Conservation (phyloP, 148 eudicot genomes). For the Silene conica region DNA sequence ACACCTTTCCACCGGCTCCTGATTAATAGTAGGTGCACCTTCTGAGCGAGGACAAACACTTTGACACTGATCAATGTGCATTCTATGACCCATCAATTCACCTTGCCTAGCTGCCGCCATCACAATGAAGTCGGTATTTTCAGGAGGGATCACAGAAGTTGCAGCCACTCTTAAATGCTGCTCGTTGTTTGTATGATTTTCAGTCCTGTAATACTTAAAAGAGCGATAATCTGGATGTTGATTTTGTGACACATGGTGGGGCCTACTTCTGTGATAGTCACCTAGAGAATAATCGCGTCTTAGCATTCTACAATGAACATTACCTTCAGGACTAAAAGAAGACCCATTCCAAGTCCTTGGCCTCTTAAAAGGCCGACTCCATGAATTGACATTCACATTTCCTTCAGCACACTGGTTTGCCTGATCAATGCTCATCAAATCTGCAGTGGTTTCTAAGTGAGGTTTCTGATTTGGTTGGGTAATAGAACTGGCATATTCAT, state of each 20-base stretch:
- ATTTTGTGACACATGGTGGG: constrained; percentile 12
- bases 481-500: constrained; percentile 25
- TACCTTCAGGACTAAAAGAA: constrained; percentile 10
- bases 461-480: constrained; percentile 21
- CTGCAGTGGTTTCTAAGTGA: constrained; percentile 6
- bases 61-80: constrained; percentile 18
- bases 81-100: constrained; percentile 8
- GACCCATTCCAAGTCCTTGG: constrained; percentile 17
- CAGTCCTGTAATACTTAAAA: constrained; percentile 4
- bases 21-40: background rate
- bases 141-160: constrained; percentile 4
- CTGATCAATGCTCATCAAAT: background rate
- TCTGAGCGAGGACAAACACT: constrained; percentile 6
- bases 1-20: background rate
- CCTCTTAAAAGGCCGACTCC: constrained; percentile 25
- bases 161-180: constrained; percentile 11
- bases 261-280: constrained; percentile 13
- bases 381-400: constrained; percentile 14
- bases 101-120: constrained; percentile 8
- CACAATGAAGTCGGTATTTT: background rate
- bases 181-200: background rate
- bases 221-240: constrained; percentile 16
- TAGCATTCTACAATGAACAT: constrained; percentile 9
- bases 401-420: constrained; percentile 11
- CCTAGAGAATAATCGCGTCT: constrained; percentile 14